Base-by-base conservation (phyloP, 495 filamentous ascomycete genomes). In the Neurospora hispaniola region DNA sequence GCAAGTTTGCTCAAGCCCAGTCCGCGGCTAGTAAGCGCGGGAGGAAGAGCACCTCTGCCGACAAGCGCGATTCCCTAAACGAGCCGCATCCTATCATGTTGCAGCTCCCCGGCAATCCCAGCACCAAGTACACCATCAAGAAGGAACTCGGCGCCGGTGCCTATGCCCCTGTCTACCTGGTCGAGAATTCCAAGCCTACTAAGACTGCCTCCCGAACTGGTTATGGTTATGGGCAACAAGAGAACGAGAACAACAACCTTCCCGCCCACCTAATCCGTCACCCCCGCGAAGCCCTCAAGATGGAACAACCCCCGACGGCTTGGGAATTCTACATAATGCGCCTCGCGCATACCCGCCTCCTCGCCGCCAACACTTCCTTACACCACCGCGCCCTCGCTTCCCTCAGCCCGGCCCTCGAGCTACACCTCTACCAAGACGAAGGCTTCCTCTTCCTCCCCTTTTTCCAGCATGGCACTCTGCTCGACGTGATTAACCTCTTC, bases 291-390 rank as follows among this genome's bases (percentile, higher is more conserved):
- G 96, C 96, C 2, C 84, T 99, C 74, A 99, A 99, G 80, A 91
- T 97, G 87, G 96, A 99, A 80, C 76, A 83, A 42, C 94, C 94
- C 5, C 93, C 94, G 0, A 90, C 89, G 16, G 83, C 92, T 1
- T 99, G 96, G 96, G 96, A 99, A 78, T 99, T 98, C 80, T 92
- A 97, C 81, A 96, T 99, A 82, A 95, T 98, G 84, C 90, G 91
- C 2, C 88, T 92, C 38, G 89, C 93, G 3, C 89, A 94, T 70
- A 84, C 88, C 1, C 92, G 96, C 7, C 85, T 98, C 0, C 89
- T 87, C 0, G 84, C 88, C 12, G 54, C 54, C 54, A 38, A 38
- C 54, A 66, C 54, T 3, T 2, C 54, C 0, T 3, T 66, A 3
- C 86, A 87, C 16, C 80, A 86, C 72, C 90, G 94, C 4, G 90